A percentile compares a stretch with the other conserved stretches of the same genome.
Evolutionary conservation across 495 filamentous ascomycete species (phyloP).

Genomic region (Umbilicaria muhlenbergii): DNA sequence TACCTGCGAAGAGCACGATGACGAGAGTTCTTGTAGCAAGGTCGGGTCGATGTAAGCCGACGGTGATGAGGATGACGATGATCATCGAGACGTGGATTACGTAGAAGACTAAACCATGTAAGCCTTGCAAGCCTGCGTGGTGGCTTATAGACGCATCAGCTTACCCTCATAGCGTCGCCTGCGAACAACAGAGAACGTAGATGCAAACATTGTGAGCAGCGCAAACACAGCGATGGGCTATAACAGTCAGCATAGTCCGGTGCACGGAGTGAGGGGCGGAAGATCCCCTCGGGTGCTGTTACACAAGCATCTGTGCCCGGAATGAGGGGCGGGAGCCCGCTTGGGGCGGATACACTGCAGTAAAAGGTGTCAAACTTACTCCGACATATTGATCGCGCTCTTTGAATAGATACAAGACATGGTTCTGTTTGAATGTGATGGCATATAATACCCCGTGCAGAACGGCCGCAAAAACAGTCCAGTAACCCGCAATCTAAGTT

Average conservation of each 20-base stretch:
- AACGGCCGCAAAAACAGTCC: slow-evolving; percentile 27
- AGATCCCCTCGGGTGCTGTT: too few relatives aligned
- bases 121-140: too few relatives aligned
- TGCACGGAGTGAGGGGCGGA: too few relatives aligned
- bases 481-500: slow-evolving; percentile 28
- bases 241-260: too few relatives aligned
- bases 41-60: slow-evolving; percentile 38
- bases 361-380: slow-evolving; percentile 8
- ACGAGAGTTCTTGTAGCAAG: slow-evolving; percentile 22
- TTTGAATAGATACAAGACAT: too few relatives aligned
- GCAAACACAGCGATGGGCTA: slow-evolving; percentile 28
- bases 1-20: slow-evolving; percentile 27
- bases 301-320: too few relatives aligned
- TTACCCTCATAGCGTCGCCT: slow-evolving; percentile 33
- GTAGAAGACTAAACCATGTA: slow-evolving; percentile 27
- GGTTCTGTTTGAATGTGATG: slow-evolving; percentile 10
- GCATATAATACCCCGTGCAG: slow-evolving; percentile 31
- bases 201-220: slow-evolving; percentile 23
- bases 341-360: too few relatives aligned
- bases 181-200: slow-evolving; percentile 16
- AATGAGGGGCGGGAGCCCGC: too few relatives aligned
- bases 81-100: slow-evolving; percentile 36
- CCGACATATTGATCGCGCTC: slow-evolving; percentile 8
- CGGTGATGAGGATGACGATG: slow-evolving; percentile 29
- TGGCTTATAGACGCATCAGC: not conserved